These are phyloP conservation scores for Aspergillus felis DNA, from an alignment of 2,329 filamentous ascomycete species.

Conservation along the genomic window DNA sequence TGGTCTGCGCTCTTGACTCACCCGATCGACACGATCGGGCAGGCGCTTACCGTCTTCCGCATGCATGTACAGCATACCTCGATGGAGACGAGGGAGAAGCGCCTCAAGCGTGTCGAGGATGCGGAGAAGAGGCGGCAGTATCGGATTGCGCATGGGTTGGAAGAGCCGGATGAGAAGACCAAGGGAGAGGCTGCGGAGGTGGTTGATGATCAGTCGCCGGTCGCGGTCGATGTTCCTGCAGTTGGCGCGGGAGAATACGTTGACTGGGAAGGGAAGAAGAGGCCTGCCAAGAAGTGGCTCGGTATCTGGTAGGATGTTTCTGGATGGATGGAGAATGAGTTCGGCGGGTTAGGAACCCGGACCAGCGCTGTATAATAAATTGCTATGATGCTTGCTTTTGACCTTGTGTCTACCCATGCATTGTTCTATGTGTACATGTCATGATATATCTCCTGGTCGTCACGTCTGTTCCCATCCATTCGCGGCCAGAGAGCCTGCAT, in stretches of 20 bases:
- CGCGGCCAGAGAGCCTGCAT: background rate
- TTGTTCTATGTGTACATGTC: constrained; percentile 15
- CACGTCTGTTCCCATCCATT: background rate
- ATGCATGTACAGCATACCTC: constrained; percentile 72
- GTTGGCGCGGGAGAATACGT: constrained; percentile 28
- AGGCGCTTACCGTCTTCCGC: constrained; percentile 67
- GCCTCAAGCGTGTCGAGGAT: constrained; percentile 74
- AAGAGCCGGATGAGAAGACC: constrained; percentile 44
- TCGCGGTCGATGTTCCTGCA: constrained; percentile 34
- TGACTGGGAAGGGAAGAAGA: constrained; percentile 44
- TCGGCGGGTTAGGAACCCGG: background rate
- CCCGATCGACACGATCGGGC: constrained; percentile 63
- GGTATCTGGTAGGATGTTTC: constrained; percentile 63
- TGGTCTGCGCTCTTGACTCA: constrained; percentile 64
- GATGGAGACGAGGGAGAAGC: constrained; percentile 64
- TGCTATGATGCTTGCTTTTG: constrained; percentile 10
- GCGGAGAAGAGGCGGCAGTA: constrained; percentile 82
- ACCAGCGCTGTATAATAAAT: constrained; percentile 6
- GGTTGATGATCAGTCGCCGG: constrained; percentile 36
- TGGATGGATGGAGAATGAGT: background rate
- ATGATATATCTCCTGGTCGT: constrained; percentile 1
- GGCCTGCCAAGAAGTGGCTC: constrained; percentile 71
- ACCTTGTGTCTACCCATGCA: constrained; percentile 17
- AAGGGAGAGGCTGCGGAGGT: constrained; percentile 32
- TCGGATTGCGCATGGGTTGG: constrained; percentile 78